Base-by-base conservation (phyloP, 352 stramenopile genomes). In the Chrysophaeum taylorii region DNA sequence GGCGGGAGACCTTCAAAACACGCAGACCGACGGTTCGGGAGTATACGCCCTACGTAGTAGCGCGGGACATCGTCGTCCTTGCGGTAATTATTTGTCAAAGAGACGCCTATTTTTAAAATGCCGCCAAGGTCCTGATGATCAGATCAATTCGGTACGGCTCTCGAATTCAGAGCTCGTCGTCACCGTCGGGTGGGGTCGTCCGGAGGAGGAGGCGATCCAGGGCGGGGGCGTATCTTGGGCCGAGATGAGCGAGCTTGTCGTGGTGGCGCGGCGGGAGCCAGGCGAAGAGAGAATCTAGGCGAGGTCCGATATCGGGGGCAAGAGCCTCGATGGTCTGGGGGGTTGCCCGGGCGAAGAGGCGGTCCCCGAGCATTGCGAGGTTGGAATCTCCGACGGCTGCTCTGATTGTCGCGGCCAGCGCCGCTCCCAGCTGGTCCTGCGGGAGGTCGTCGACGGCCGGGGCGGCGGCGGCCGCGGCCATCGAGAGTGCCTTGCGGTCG, bases 401-500 rank as follows among this genome's bases (percentile, higher is more conserved):
- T 66, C 57, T 9, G 33, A 2, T 25, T 1, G 7, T 18, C 57
- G 31, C 57, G 57, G 14, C 33, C 2, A 18, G 57, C 57, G 57
- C 15, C 9, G 4, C 53, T 12, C 53, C 15, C 9, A 9, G 18
- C 23, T 12, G 50, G n/a, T 2, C 50, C 25, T 31, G 15, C 45
- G 45, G 21, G 45, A 54, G 12, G 45, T 25, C 18, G 14, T 12
- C n/a, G 52, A 63, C 52, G 57, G 31, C 35, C 9, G 7, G 7
- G 33, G 2, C 1, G 12, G 45, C 33, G 21, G 31, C 31, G 2
- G 4, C 31, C 33, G 57, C 31, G 4, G 57, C 57, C 5, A 12
- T n/a, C 31, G 57, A 31, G 14, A 66, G 27, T 2, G 57, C 31
- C 57, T 66, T 66, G 57, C 57, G 57, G 57, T 66, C 57, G 9